Conservation (phyloP, 75 land plant species). For the Pseudotsuga menziesii region DNA sequence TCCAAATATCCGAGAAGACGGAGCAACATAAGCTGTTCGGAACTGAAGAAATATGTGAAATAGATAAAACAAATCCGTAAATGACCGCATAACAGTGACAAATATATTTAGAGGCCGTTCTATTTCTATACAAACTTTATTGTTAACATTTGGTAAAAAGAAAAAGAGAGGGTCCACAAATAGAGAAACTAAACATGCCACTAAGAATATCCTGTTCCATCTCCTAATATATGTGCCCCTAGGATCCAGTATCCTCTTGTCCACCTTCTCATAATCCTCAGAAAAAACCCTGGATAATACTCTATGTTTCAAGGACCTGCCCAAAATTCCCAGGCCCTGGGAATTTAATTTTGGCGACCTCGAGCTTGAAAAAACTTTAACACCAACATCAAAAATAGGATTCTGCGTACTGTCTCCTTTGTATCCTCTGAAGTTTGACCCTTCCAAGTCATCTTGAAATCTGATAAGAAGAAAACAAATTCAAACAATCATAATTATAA, state of each 20-base stretch:
- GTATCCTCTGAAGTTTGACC: constrained; percentile 8
- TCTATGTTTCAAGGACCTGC: constrained; percentile 42
- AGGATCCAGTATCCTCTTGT: constrained; percentile 66
- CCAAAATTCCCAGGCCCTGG: not conserved
- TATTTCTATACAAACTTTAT: constrained; percentile 42
- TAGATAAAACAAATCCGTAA: constrained; percentile 62
- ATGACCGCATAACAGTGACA: constrained; percentile 54
- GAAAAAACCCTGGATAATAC: constrained; percentile 70
- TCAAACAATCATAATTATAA: too few relatives aligned
- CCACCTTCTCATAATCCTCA: constrained; percentile 58
- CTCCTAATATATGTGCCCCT: constrained; percentile 39
- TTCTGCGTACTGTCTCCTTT: constrained; percentile 22
- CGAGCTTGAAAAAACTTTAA: constrained; percentile 13
- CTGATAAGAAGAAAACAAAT: constrained; percentile 16
- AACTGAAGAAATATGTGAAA: constrained; percentile 63
- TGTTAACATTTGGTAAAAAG: constrained; percentile 43
- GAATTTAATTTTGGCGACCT: constrained; percentile 3
- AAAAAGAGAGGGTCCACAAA: constrained; percentile 81
- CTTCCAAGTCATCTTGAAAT: constrained; percentile 36
- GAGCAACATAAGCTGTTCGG: constrained; percentile 73
- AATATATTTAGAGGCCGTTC: constrained; percentile 23
- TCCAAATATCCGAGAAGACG: constrained; percentile 84
- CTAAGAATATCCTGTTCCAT: constrained; percentile 81
- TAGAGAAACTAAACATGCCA: constrained; percentile 63
- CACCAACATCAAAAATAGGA: constrained; percentile 21